These are phyloP conservation scores for Telfairia occidentalis DNA, from an alignment of 331 rosid species.

Conservation along the genomic window DNA sequence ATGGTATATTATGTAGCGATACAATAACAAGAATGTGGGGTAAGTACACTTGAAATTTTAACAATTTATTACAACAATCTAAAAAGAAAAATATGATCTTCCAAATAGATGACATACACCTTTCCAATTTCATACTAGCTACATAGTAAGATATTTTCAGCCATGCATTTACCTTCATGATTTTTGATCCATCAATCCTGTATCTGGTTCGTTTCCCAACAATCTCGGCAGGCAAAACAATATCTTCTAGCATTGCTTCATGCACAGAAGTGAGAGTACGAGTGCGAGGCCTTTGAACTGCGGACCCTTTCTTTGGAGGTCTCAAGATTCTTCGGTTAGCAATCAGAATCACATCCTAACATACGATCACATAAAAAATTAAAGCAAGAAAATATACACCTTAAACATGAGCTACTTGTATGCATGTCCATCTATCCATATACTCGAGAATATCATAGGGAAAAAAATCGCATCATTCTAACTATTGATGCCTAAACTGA, in stretches of 20 bases:
- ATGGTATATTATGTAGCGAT: too few relatives aligned
- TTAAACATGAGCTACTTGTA: not conserved
- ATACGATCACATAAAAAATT: not conserved
- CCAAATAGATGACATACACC: not conserved
- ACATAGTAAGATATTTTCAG: not conserved
- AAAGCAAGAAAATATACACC: not conserved
- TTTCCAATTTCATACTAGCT: not conserved
- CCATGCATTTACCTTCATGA: conserved; percentile 55
- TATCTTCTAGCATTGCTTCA: conserved; percentile 77
- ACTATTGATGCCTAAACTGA: not conserved
- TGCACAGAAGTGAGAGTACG: conserved; percentile 90
- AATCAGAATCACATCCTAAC: conserved; percentile 60
- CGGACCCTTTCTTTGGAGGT: conserved; percentile 95
- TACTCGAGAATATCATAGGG: not conserved
- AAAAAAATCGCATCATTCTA: not conserved
- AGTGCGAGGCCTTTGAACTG: conserved; percentile 77
- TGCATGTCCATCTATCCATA: not conserved
- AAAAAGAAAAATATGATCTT: not conserved
- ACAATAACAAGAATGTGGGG: too few relatives aligned
- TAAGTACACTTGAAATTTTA: too few relatives aligned
- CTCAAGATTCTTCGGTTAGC: conserved; percentile 77
- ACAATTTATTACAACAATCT: not conserved
- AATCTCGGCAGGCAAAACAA: conserved; percentile 88
- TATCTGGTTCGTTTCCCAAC: conserved; percentile 78
- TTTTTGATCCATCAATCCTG: conserved; percentile 74